Evolutionary conservation across 192 early-diverging fungal genomes (phyloP), one percentile per base, ranked within the genome.

Genomic region (Backusella psychrophila): DNA sequence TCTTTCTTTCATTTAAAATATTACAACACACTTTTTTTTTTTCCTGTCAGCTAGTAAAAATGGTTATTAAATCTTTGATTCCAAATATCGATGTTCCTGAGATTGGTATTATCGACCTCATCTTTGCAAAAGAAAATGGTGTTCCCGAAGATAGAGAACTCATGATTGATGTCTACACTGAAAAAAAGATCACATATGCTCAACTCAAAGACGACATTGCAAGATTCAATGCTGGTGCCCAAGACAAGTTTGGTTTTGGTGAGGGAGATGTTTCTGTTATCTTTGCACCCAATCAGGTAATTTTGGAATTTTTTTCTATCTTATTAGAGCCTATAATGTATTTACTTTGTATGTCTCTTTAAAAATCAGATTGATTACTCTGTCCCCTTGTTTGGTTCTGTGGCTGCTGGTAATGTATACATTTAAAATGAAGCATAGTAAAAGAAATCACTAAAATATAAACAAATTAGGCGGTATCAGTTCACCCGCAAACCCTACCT

Each of bases 401-500:
- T 85, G 1, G 81, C 83, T 42, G 75, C 81, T 44, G 83, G 78
- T 82, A 73, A 42, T 63, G 34, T 15, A 8, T 82, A 3, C 2
- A 29, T 23, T 63, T 63, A 63, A 29, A 63, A 63, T 63, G 3
- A 26, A 29, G 19, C 46, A 26, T 63, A 4, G 11, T 12, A 63
- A 63, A 29, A 26, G 2, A 33, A 33, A 3, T 3, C 12, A 63
- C 23, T 63, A 63, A 63, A 39, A 63, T 29, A 63, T 63, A 11
- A 63, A 49, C 8, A 26, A 12, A 14, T 5, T 29, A 26, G 92
- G 94, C 21, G 90, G 90, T 17, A 81, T 90, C 0, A 84, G 93
- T 21, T 90, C 92, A 1, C 89, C 89, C 15, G 88, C 90, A 23
- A 97, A 96, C 66, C 95, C 95, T 36, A 85, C 85, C 14, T 97